phyloP scores from a whole-genome alignment of 1,284 basidiomycete genomes.

The Cryptococcus maquisensis region DNA sequence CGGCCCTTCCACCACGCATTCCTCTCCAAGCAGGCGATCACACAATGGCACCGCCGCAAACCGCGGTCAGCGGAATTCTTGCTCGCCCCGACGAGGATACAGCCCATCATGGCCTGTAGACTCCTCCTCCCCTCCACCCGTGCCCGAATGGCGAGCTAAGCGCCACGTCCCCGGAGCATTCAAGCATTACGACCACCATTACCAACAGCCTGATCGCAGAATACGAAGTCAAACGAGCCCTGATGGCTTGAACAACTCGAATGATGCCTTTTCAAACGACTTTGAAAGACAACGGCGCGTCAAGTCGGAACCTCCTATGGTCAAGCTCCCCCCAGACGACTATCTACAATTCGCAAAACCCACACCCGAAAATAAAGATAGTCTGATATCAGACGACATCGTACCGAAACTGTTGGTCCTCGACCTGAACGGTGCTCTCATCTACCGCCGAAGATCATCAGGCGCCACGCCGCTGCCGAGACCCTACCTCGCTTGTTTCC shows the following conservation, averaged over 20 bases:
- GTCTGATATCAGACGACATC: background rate
- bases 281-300: background rate
- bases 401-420: constrained; percentile 41
- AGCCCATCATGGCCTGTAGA: background rate
- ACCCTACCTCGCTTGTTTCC: constrained; percentile 42
- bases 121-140: background rate
- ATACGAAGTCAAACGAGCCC: too few species aligned
- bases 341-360: constrained; percentile 15
- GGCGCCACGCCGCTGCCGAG: constrained; percentile 27
- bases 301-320: background rate
- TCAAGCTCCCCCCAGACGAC: constrained; percentile 8
- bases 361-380: background rate
- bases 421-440: constrained; percentile 47
- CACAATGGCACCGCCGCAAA: background rate
- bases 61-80: background rate
- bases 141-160: background rate
- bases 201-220: too few species aligned
- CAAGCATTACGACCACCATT: too few species aligned
- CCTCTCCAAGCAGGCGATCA: too few species aligned
- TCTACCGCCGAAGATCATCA: constrained; percentile 29
- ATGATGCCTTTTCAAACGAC: too few species aligned
- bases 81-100: background rate
- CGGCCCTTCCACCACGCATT: too few species aligned
- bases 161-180: too few species aligned
- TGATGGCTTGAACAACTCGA: too few species aligned